phyloP scores from a whole-genome alignment of 2,329 filamentous ascomycete species.

The Escovopsis sp. region DNA sequence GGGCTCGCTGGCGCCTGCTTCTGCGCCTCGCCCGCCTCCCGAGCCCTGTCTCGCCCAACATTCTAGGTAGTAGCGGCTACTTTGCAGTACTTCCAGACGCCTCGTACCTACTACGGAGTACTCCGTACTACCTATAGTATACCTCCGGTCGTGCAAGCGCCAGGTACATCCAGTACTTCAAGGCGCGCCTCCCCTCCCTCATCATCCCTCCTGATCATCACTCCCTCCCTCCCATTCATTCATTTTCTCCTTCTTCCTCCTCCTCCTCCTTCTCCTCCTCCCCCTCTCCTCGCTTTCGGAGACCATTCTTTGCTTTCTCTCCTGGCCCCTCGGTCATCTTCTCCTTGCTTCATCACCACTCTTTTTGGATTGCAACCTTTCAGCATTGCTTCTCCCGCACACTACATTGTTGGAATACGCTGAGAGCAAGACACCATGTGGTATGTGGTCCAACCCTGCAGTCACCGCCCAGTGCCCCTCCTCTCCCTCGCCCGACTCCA shows the following conservation, averaged over 20 bases:
- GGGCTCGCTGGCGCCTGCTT: no score
- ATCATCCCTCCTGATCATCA: conserved; percentile 1
- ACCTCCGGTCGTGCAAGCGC: no score
- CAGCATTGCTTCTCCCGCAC: background rate
- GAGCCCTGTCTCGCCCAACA: no score
- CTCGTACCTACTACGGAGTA: no score
- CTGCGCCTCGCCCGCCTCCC: no score
- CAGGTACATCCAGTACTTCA: conserved; percentile 2
- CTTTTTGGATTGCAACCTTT: background rate
- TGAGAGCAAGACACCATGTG: conserved; percentile 9
- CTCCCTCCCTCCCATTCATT: background rate
- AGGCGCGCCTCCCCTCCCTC: conserved; percentile 7
- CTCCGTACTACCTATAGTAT: no score
- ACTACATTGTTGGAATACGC: background rate
- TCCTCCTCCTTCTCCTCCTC: conserved; percentile 2
- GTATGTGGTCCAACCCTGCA: conserved; percentile 7
- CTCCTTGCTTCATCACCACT: conserved; percentile 1
- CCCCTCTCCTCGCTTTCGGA: background rate
- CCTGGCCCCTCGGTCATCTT: conserved; percentile 1
- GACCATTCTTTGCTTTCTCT: background rate
- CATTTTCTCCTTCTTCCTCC: conserved; percentile 2
- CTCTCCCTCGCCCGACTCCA: background rate
- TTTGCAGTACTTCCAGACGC: no score
- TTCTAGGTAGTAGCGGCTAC: no score
- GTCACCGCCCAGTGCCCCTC: conserved; percentile 7